Evolutionary conservation across 2,329 filamentous ascomycete genomes (phyloP), one percentile per base, ranked within the genome.

Genomic region (Hypoxylon sp.): DNA sequence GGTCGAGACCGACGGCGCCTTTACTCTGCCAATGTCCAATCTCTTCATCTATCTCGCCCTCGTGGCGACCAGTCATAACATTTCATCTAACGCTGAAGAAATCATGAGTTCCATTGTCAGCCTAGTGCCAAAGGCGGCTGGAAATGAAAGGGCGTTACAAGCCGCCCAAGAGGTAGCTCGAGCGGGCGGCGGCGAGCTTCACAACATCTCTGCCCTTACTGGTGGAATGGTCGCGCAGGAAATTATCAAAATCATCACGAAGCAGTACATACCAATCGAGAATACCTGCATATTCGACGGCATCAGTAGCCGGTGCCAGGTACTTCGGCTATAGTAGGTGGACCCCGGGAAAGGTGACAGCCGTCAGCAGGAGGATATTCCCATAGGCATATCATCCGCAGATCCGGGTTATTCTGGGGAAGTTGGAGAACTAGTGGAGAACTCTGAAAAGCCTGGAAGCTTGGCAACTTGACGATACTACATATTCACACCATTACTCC

Each of bases 181-280:
- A 64, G 91, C 93, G 34, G 89, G 88, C 50, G 92, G 93, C 27
- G 92, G 89, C 57, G 96, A 99, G 78, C 82, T 99, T 64, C 96
- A 99, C 81, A 98, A 97, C 76, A 92, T 96, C 60, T 91, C 94
- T 30, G 90, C 94, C 25, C 81, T 97, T 60, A 91, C 90, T 0
- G 96, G 96, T 29, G 96, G 96, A 2, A 91, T 99, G 82, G 91
- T 96, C 50, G 93, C 95, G n/a, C 96, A 99, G 79, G 96, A 99
- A 81, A 88, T 95, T 68, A 96, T 99, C 81, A 99, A 99, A 78
- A 87, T 95, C 62, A 87, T 91, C 73, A 91, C 90, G 11, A 88
- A 88, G 74, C 90, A 92, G 80, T 92, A 91, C 78, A 83, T 91
- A 45, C 89, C 90, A 23, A 86, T 91, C 68, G 88, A 91, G 72